Evolutionary conservation across 768 basidiomycete genomes (phyloP).

Genomic region (Leccinum aurantiacum): DNA sequence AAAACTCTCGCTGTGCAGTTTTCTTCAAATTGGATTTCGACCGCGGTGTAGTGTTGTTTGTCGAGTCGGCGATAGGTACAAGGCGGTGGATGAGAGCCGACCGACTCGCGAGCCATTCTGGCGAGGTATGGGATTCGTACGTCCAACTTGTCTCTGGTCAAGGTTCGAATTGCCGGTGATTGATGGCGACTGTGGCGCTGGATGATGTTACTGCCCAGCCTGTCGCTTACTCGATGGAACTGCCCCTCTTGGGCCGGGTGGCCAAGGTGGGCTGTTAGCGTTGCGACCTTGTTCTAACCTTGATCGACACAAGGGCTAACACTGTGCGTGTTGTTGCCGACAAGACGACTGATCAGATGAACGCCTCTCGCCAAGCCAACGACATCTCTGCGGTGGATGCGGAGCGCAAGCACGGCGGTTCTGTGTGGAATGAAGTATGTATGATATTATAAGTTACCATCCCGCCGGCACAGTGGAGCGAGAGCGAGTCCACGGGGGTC

Average conservation of each 20-base stretch:
- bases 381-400: neutral
- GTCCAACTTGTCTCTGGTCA: neutral
- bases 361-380: neutral
- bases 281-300: constrained; percentile 29
- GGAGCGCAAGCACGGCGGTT: neutral
- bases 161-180: constrained; percentile 6
- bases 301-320: neutral
- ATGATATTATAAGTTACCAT: neutral
- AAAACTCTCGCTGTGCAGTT: neutral
- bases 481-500: constrained; percentile 2
- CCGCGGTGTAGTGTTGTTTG: neutral
- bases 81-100: neutral
- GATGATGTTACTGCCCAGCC: constrained; percentile 19
- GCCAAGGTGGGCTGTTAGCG: constrained; percentile 23
- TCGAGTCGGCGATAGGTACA: constrained; percentile 4
- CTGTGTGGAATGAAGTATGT: neutral
- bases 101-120: neutral
- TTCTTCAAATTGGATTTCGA: constrained; percentile 2
- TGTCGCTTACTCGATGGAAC: constrained; percentile 10
- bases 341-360: constrained; percentile 3
- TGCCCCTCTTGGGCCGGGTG: constrained; percentile 13
- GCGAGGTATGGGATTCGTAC: neutral
- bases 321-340: constrained; percentile 14
- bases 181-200: constrained; percentile 30
- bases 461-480: neutral